Evolutionary conservation across 768 basidiomycete species (phyloP), one percentile per base, ranked within the genome.

Genomic region (Russula griseocarnosa): DNA sequence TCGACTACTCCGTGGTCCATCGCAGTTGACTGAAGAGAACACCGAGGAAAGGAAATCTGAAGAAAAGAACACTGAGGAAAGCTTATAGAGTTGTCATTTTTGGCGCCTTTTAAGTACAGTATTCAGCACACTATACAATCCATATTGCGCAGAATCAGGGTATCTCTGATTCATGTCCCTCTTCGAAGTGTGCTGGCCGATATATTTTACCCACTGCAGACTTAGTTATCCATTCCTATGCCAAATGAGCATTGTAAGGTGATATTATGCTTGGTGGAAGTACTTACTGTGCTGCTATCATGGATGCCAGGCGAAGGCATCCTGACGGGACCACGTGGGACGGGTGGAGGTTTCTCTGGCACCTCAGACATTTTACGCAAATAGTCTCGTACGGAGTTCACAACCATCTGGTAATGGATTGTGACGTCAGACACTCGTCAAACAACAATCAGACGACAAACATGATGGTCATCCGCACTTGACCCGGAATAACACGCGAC

Each of bases 401-500:
- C 79, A 14, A 89, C 82, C 57, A 90, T 78, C 88, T 90, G 61
- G 30, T 8, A 47, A 38, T 18, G 18, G 32, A 8, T 52, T 22
- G 32, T 26, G 42, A 60, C 56, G 66, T 58, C 34, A 63, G 59
- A 46, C 16, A 38, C 13, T 5, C n/a, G 1, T n/a, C 36, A 18
- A n/a, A 42, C 46, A 34, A 42, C 30, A 22, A 40, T 62, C 54
- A 8, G 28, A 46, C 72, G 3, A 71, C 86, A 61, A 69, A 92
- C 90, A 63, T 79, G 82, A 70, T 92, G 90, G 72, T 92, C 90
- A 61, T 92, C 90, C 60, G 83, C 79, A 52, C 86, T 88, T 49
- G 89, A 89, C 30, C 90, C 90, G 18, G 90, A 92, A 73, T 89
- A 92, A 67, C 86, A 88, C 5, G 86, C 90, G 30, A 82, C 85